phyloP scores from a whole-genome alignment of 2,329 filamentous ascomycete species.

The Fusarium verticillioides region DNA sequence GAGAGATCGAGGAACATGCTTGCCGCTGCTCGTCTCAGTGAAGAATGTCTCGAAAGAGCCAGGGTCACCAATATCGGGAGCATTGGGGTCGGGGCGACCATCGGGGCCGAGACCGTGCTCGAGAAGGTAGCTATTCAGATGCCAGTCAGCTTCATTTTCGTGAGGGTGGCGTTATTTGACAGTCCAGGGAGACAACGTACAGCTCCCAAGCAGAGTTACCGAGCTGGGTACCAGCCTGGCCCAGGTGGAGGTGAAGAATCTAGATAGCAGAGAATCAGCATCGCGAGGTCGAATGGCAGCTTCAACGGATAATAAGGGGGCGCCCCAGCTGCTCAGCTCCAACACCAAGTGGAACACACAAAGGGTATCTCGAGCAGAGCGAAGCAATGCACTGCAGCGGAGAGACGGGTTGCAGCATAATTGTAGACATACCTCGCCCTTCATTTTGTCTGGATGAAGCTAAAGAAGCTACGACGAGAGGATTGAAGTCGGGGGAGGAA shows the following conservation, averaged over 20 bases:
- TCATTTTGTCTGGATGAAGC: slow-evolving; percentile 57
- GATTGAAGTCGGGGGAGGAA: slow-evolving; percentile 33
- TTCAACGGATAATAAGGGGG: slow-evolving; percentile 19
- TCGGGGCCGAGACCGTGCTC: slow-evolving; percentile 76
- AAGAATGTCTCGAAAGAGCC: slow-evolving; percentile 80
- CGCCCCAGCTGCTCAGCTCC: slow-evolving; percentile 16
- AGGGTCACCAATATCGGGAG: slow-evolving; percentile 67
- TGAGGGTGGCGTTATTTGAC: slow-evolving; percentile 3
- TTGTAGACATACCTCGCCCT: slow-evolving; percentile 63
- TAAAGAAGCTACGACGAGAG: slow-evolving; percentile 36
- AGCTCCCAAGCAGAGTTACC: slow-evolving; percentile 82
- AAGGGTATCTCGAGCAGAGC: slow-evolving; percentile 13
- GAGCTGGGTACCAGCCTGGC: slow-evolving; percentile 78
- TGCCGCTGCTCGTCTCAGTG: slow-evolving; percentile 76
- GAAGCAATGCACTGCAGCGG: slow-evolving; percentile 1
- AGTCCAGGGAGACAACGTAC: slow-evolving; percentile 60
- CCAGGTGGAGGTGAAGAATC: slow-evolving; percentile 73
- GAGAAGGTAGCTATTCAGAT: slow-evolving; percentile 69
- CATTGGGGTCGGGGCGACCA: slow-evolving; percentile 71
- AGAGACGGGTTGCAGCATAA: not conserved
- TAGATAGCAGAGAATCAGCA: slow-evolving; percentile 46
- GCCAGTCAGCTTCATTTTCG: slow-evolving; percentile 38
- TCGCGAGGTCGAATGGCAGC: slow-evolving; percentile 17
- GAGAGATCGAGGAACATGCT: slow-evolving; percentile 78
- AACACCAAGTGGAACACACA: slow-evolving; percentile 38